phyloP scores from a whole-genome alignment of 192 early-diverging fungal species.

The Spizellomyces punctatus region DNA sequence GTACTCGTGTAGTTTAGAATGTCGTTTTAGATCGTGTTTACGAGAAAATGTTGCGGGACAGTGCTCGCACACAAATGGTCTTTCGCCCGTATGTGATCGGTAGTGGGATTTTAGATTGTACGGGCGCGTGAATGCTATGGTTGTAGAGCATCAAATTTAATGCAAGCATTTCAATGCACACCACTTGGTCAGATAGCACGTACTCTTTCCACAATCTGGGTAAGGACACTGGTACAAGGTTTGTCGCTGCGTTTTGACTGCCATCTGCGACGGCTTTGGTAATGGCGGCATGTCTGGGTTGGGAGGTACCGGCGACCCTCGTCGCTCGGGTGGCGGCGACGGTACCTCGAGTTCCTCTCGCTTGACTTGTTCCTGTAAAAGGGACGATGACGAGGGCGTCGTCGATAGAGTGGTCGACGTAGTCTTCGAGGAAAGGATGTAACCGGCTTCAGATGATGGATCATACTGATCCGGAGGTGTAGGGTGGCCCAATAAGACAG shows the following conservation, averaged over 20 bases:
- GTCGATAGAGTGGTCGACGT: too few species aligned
- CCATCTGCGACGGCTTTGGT: slow-evolving; percentile 28
- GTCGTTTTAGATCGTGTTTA: slow-evolving; percentile 90
- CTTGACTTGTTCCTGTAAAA: too few species aligned
- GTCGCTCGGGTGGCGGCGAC: slow-evolving; percentile 1
- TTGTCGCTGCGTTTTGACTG: slow-evolving; percentile 25
- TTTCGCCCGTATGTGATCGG: slow-evolving; percentile 65
- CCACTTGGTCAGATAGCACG: not conserved
- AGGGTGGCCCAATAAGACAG: too few species aligned
- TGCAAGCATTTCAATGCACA: not conserved
- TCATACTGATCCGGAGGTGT: too few species aligned
- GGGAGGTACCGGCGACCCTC: slow-evolving; percentile 12
- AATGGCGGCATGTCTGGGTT: slow-evolving; percentile 18
- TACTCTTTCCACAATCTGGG: slow-evolving; percentile 46
- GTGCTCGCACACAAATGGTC: slow-evolving; percentile 64
- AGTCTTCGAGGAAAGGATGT: too few species aligned
- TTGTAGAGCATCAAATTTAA: not conserved
- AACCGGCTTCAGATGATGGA: too few species aligned
- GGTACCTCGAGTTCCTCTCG: too few species aligned
- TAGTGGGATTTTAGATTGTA: slow-evolving; percentile 75
- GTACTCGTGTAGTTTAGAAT: slow-evolving; percentile 49
- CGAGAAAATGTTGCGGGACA: slow-evolving; percentile 83
- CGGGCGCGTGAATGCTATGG: slow-evolving; percentile 60
- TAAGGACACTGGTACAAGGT: slow-evolving; percentile 51
- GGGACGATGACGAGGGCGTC: too few species aligned